These are phyloP conservation scores for Vigna radiata DNA, from an alignment of 306 rosid species.

Conservation along the genomic window DNA sequence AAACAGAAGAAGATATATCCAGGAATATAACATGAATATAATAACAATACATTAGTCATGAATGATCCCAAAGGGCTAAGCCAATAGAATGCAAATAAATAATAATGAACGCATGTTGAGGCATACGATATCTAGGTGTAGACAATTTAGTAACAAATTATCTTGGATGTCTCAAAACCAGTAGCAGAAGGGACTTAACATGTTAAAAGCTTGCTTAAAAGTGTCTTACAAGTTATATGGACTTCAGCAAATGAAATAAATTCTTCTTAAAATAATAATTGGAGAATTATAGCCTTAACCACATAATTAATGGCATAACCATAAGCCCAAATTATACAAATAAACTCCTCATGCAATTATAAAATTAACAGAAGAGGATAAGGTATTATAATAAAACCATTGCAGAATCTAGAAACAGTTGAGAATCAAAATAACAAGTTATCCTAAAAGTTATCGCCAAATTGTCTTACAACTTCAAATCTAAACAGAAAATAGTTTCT, in stretches of 20 bases:
- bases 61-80: not conserved
- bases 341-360: not conserved
- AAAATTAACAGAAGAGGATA: not conserved
- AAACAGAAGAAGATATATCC: too few relatives aligned
- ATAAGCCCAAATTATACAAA: not conserved
- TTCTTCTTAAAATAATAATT: too few relatives aligned
- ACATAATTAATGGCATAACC: too few relatives aligned
- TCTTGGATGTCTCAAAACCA: not conserved
- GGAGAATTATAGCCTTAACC: too few relatives aligned
- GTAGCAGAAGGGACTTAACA: not conserved
- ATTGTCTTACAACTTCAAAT: not conserved
- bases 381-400: not conserved
- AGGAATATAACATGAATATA: not conserved
- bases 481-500: not conserved
- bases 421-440: not conserved
- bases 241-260: too few relatives aligned
- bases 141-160: not conserved
- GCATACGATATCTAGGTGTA: not conserved
- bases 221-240: too few relatives aligned
- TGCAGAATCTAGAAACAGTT: slow-evolving; percentile 1
- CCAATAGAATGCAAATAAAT: slow-evolving; percentile 1
- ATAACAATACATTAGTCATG: not conserved
- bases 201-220: not conserved
- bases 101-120: not conserved
- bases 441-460: slow-evolving; percentile 1